Base-by-base conservation (phyloP, 2,329 filamentous ascomycete genomes). In the Hirsutella minnesotensis region DNA sequence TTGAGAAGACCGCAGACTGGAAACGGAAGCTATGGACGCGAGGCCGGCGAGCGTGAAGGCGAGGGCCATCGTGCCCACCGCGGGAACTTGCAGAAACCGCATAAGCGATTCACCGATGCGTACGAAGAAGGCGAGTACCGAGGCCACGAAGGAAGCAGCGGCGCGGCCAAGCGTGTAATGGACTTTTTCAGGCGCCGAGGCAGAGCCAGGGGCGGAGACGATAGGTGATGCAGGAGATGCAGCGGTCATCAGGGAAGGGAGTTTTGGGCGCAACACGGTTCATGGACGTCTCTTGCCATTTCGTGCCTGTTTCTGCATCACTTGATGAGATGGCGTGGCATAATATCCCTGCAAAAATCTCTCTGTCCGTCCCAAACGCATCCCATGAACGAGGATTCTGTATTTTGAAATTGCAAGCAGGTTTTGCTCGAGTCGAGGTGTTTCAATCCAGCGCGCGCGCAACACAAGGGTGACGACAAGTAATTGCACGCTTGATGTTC, bases 121-220 rank as follows among this genome's bases (percentile, higher is more conserved):
- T 95, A 94, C 59, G 87, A 95, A 47, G 83, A 86, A 51, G 75
- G 77, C 40, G 74, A 73, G 47, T 72, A 67, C 30, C 70, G 72
- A 42, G 77, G 81, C 41, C 81, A 88, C 55, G 81, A 81, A 27
- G 90, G 90, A 37, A 94, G 85, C 61, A 90, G 81, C 49, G 86
- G 86, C 44, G 85, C 88, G 3, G 88, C 89, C 13, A 83, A 89
- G 60, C 81, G 87, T 58, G 92, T 98, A 33, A 96, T 98, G 89
- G 90, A 98, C 66, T 95, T 96, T 64, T 98, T 98, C 70, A 76
- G 92, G 53, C 76, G 89, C 60, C 77, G 89, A 59, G 86, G 85
- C 44, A 87, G 83, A 66, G 86, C 81, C 52, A 72, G 83, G 56
- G 76, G 72, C 44, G 73, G 72, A 31, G 74, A 79, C 47, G 64